These are phyloP conservation scores for Teunomyces tritomae DNA, from an alignment of 805 yeast genomes.

Conservation along the genomic window DNA sequence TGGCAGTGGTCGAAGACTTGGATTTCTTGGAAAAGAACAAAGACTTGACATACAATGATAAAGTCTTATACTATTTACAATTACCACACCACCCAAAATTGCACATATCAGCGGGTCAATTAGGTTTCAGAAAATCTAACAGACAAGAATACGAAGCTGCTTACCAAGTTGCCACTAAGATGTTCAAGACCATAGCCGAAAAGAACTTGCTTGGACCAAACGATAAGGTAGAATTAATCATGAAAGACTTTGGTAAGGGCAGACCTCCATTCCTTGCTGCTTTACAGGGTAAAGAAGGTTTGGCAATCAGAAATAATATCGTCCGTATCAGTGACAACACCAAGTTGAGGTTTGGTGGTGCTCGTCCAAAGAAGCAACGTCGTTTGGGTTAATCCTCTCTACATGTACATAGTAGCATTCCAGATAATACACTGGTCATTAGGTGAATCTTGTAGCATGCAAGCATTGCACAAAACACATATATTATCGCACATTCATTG, in stretches of 20 bases:
- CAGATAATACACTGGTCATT: slow-evolving; percentile 1
- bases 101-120: slow-evolving; percentile 73
- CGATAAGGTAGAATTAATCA: slow-evolving; percentile 69
- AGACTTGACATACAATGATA: slow-evolving; percentile 56
- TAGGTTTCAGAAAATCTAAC: slow-evolving; percentile 87
- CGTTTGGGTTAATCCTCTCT: slow-evolving; percentile 41
- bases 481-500: background rate
- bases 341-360: slow-evolving; percentile 88
- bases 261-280: slow-evolving; percentile 84
- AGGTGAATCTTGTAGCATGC: background rate
- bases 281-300: slow-evolving; percentile 86
- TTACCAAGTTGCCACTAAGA: slow-evolving; percentile 73
- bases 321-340: slow-evolving; percentile 77
- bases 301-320: slow-evolving; percentile 60
- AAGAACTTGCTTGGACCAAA: slow-evolving; percentile 48
- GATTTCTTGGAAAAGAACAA: slow-evolving; percentile 58
- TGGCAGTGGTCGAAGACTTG: slow-evolving; percentile 65
- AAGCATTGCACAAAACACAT: background rate
- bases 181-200: slow-evolving; percentile 71
- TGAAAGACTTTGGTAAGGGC: slow-evolving; percentile 85
- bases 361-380: slow-evolving; percentile 76
- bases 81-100: slow-evolving; percentile 74
- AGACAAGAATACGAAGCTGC: slow-evolving; percentile 93
- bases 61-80: slow-evolving; percentile 73
- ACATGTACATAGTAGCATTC: slow-evolving; percentile 8